Conservation (phyloP, 768 basidiomycete genomes). For the Mrakia blollopis region DNA sequence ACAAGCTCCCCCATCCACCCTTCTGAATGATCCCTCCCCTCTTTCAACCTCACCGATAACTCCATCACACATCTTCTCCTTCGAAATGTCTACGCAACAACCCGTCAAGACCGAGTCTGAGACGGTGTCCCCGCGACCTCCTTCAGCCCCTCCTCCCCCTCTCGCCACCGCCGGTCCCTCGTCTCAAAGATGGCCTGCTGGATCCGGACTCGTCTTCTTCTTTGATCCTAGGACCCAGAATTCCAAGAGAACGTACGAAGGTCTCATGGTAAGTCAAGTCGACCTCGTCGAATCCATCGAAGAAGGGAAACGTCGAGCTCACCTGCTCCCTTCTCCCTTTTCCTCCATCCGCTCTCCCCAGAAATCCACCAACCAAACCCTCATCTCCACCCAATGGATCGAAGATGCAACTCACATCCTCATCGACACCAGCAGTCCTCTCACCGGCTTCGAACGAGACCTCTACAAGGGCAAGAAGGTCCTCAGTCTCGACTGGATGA, state of each 20-base stretch:
- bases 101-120: too few species aligned
- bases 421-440: not conserved
- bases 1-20: too few species aligned
- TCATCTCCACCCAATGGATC: not conserved
- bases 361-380: not conserved
- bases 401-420: not conserved
- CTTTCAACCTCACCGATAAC: too few species aligned
- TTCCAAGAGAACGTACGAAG: not conserved
- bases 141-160: too few species aligned
- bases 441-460: not conserved
- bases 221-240: not conserved
- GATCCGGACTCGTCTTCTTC: not conserved
- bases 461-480: not conserved
- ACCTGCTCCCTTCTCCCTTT: not conserved
- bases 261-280: not conserved
- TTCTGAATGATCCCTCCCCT: too few species aligned
- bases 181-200: not conserved
- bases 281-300: not conserved
- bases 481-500: not conserved
- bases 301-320: not conserved
- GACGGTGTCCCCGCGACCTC: too few species aligned
- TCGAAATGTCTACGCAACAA: too few species aligned
- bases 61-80: too few species aligned
- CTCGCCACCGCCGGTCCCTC: not conserved
- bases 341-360: not conserved